phyloP scores from a whole-genome alignment of 73 alveolate genomes.

The Effrenium voratum region DNA sequence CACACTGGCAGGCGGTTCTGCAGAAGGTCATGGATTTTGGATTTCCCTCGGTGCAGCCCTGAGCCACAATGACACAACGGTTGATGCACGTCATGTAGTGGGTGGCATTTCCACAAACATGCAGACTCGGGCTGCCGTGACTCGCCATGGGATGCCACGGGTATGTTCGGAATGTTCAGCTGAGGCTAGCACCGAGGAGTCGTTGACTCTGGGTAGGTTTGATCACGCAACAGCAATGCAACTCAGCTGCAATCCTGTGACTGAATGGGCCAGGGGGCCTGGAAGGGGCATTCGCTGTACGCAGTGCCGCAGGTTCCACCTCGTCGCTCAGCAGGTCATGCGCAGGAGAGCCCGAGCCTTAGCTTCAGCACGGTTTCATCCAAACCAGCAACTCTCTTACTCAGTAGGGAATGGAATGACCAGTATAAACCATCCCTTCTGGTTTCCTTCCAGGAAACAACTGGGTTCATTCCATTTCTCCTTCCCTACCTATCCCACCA shows the following conservation, averaged over 20 bases:
- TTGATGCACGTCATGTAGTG: no score
- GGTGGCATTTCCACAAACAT: no score
- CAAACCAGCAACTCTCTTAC: not conserved
- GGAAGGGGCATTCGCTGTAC: not conserved
- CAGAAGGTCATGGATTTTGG: slow-evolving; percentile 54
- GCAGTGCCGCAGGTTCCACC: slow-evolving; percentile 36
- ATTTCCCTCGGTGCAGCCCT: slow-evolving; percentile 8
- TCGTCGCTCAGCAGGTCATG: slow-evolving; percentile 54
- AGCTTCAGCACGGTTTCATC: not conserved
- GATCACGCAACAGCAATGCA: slow-evolving; percentile 51
- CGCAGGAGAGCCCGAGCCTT: slow-evolving; percentile 16
- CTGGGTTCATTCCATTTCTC: not conserved
- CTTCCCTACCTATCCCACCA: not conserved
- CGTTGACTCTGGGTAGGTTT: slow-evolving; percentile 42
- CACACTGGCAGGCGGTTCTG: slow-evolving; percentile 36
- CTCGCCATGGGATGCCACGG: not conserved
- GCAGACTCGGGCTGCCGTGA: not conserved
- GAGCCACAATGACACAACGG: no score
- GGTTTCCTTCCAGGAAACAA: not conserved
- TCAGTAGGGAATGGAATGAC: not conserved
- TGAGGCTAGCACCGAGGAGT: slow-evolving; percentile 32
- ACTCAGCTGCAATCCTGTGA: not conserved
- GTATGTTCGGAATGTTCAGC: not conserved
- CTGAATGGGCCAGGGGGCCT: not conserved
- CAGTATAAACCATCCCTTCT: not conserved